Conservation (phyloP, 1,284 basidiomycete species). For the Mrakiaceae sp. region DNA sequence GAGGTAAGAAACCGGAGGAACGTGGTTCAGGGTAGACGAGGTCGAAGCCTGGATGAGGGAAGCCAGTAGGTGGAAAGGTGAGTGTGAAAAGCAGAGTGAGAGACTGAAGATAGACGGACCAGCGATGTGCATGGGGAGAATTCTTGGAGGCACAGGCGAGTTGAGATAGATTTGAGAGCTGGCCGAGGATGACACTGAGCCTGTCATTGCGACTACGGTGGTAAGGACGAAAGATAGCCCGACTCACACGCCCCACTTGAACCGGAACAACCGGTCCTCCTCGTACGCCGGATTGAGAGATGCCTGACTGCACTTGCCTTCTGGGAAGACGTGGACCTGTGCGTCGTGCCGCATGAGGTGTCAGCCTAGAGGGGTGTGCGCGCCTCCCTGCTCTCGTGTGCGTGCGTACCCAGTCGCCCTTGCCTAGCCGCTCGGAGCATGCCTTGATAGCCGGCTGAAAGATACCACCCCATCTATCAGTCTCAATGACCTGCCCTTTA, state of each 20-base stretch:
- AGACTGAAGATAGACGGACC: slow-evolving; percentile 33
- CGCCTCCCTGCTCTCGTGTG: too few species aligned
- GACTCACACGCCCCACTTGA: slow-evolving; percentile 91
- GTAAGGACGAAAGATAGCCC: slow-evolving; percentile 18
- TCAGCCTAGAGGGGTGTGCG: too few species aligned
- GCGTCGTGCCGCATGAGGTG: too few species aligned
- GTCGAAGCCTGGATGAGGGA: too few species aligned
- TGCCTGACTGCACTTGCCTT: slow-evolving; percentile 81
- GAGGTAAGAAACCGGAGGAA: slow-evolving; percentile 5
- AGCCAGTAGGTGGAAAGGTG: neutral
- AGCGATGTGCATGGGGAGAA: slow-evolving; percentile 87
- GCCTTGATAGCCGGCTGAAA: slow-evolving; percentile 77
- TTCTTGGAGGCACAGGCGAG: slow-evolving; percentile 53
- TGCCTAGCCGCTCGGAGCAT: slow-evolving; percentile 65
- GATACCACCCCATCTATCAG: slow-evolving; percentile 77
- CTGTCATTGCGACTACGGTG: slow-evolving; percentile 6
- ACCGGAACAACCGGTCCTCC: slow-evolving; percentile 51
- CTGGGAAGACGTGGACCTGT: slow-evolving; percentile 85
- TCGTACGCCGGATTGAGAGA: slow-evolving; percentile 39
- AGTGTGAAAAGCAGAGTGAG: neutral
- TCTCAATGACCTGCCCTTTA: slow-evolving; percentile 86
- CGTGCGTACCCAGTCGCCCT: slow-evolving; percentile 64
- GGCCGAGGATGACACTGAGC: slow-evolving; percentile 15
- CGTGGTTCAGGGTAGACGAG: too few species aligned
- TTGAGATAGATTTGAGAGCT: slow-evolving; percentile 81